phyloP scores from a whole-genome alignment of 2,329 filamentous ascomycete genomes.

The Phaeosphaeriaceae sp. region DNA sequence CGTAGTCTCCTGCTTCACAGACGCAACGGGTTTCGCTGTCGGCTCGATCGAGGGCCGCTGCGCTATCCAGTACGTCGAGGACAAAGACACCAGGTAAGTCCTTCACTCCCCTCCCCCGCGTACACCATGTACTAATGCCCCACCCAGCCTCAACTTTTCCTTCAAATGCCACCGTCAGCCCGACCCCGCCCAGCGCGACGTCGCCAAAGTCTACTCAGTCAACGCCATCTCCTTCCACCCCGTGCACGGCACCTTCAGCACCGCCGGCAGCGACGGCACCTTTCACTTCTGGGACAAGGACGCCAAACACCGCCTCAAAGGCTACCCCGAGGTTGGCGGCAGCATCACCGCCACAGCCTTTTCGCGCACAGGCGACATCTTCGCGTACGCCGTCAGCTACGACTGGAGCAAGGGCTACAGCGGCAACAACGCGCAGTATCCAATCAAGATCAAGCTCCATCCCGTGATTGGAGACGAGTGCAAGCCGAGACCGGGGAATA shows the following conservation, averaged over 20 bases:
- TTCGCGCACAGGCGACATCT: conserved; percentile 76
- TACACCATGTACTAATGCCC: conserved; percentile 15
- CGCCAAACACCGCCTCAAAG: conserved; percentile 64
- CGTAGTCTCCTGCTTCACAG: conserved; percentile 92
- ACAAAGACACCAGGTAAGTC: conserved; percentile 77
- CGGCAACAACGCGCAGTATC: conserved; percentile 71
- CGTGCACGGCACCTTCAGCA: conserved; percentile 96
- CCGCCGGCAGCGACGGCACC: conserved; percentile 91
- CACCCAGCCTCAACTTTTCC: conserved; percentile 81
- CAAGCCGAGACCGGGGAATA: conserved; percentile 56
- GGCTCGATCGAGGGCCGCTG: conserved; percentile 97
- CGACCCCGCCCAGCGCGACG: conserved; percentile 66
- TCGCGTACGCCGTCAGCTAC: conserved; percentile 79
- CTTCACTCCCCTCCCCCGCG: neutral
- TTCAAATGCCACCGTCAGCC: conserved; percentile 98
- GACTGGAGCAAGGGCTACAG: conserved; percentile 98
- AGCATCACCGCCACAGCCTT: conserved; percentile 93
- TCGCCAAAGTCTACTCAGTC: conserved; percentile 90
- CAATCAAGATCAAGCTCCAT: conserved; percentile 60
- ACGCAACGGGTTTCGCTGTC: conserved; percentile 90
- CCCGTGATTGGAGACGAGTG: conserved; percentile 57
- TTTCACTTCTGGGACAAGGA: conserved; percentile 93
- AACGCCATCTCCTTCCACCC: conserved; percentile 99
- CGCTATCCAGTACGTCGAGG: conserved; percentile 97
- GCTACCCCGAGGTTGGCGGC: conserved; percentile 70